These are phyloP conservation scores for Kodamaea derodonti DNA, from an alignment of 1,139 yeast genomes.

Conservation along the genomic window DNA sequence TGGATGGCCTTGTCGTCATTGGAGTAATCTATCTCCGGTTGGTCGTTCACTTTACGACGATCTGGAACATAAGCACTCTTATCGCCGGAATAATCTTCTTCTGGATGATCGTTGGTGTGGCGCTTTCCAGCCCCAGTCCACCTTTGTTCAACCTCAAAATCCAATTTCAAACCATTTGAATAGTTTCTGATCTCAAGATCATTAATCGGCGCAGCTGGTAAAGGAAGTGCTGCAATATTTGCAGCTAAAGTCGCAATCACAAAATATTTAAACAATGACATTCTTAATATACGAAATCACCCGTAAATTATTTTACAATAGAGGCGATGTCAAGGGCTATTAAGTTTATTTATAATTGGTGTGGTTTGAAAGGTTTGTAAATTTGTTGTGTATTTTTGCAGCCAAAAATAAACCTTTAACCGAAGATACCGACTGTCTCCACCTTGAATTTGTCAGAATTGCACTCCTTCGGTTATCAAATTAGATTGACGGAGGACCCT, in stretches of 20 bases:
- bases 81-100: not conserved
- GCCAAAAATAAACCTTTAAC: too few relatives aligned
- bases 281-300: too few relatives aligned
- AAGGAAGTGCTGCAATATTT: not conserved
- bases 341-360: too few relatives aligned
- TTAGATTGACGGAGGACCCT: too few relatives aligned
- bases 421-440: too few relatives aligned
- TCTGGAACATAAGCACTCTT: not conserved
- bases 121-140: not conserved
- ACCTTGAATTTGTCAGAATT: too few relatives aligned
- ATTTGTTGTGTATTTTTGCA: too few relatives aligned
- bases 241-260: not conserved
- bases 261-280: not conserved
- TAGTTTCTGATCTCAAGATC: not conserved
- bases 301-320: too few relatives aligned
- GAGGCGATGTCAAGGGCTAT: too few relatives aligned
- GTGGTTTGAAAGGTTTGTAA: too few relatives aligned
- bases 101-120: not conserved
- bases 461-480: too few relatives aligned
- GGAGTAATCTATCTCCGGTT: not conserved
- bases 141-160: not conserved
- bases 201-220: not conserved
- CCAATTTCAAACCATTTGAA: constrained; percentile 2
- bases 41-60: not conserved
- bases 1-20: not conserved